Evolutionary conservation across 108 stramenopile genomes (phyloP).

Genomic region (Skeletonema menzelii): DNA sequence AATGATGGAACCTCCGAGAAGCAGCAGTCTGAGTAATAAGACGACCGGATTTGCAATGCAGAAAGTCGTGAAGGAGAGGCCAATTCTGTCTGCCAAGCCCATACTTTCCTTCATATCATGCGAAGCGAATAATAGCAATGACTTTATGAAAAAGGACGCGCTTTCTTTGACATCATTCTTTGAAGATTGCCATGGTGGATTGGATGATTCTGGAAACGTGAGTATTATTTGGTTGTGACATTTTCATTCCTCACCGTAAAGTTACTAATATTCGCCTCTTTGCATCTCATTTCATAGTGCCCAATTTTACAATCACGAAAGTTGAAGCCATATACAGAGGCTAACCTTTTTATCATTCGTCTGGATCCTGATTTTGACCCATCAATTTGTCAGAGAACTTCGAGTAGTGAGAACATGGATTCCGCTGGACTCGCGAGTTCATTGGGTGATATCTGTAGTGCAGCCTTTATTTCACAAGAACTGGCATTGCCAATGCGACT

Average conservation of each 20-base stretch:
- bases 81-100: not conserved
- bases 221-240: not conserved
- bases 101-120: not conserved
- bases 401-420: not conserved
- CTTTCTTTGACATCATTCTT: not conserved
- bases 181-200: not conserved
- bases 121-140: not conserved
- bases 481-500: constrained; percentile 18
- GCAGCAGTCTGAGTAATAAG: not conserved
- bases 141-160: not conserved
- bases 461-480: not conserved
- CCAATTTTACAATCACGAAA: not conserved
- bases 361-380: constrained; percentile 29
- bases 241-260: not conserved
- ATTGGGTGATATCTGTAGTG: not conserved
- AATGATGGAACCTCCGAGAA: constrained; percentile 1
- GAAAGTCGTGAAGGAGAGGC: not conserved
- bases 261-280: not conserved
- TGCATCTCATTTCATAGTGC: not conserved
- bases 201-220: not conserved
- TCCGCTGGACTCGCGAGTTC: not conserved
- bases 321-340: not conserved
- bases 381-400: not conserved
- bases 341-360: not conserved
- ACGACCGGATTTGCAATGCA: not conserved